A percentile compares a stretch with the other conserved stretches of the same genome.
phyloP scores from a whole-genome alignment of 768 basidiomycete species.

The Podaxis carcinomalis region DNA sequence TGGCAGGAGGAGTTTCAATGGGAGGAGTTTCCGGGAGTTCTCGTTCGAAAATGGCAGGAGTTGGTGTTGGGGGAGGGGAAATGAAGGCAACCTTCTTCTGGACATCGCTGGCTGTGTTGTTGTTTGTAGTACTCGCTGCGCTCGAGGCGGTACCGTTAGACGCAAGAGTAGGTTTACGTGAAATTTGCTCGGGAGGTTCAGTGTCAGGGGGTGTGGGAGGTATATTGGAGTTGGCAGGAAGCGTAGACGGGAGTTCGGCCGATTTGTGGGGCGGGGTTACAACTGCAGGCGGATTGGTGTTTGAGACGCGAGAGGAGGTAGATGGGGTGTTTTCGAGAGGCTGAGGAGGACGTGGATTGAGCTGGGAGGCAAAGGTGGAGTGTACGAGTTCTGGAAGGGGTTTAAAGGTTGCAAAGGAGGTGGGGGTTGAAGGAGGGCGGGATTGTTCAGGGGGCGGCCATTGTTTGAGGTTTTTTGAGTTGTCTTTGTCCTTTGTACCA shows the following conservation, averaged over 20 bases:
- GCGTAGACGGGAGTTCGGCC: background rate
- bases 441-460: slow-evolving; percentile 55
- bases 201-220: slow-evolving; percentile 15
- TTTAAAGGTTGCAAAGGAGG: slow-evolving; percentile 55
- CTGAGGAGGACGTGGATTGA: slow-evolving; percentile 26
- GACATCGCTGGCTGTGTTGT: slow-evolving; percentile 37
- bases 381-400: slow-evolving; percentile 50
- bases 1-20: slow-evolving; percentile 23
- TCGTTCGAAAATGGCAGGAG: slow-evolving; percentile 53
- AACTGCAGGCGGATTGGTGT: slow-evolving; percentile 9
- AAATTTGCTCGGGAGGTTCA: slow-evolving; percentile 26
- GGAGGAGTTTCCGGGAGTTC: slow-evolving; percentile 41
- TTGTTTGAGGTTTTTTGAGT: slow-evolving; percentile 40
- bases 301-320: slow-evolving; percentile 26
- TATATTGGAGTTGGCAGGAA: background rate
- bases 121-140: slow-evolving; percentile 20
- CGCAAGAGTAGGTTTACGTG: slow-evolving; percentile 33
- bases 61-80: slow-evolving; percentile 75
- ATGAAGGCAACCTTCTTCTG: slow-evolving; percentile 88
- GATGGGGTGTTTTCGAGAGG: slow-evolving; percentile 22
- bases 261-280: background rate
- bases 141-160: slow-evolving; percentile 16
- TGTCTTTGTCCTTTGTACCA: slow-evolving; percentile 64
- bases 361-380: slow-evolving; percentile 28
- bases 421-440: slow-evolving; percentile 33